These are phyloP conservation scores for Trifolium fragiferum DNA, from an alignment of 306 rosid species.

Conservation along the genomic window DNA sequence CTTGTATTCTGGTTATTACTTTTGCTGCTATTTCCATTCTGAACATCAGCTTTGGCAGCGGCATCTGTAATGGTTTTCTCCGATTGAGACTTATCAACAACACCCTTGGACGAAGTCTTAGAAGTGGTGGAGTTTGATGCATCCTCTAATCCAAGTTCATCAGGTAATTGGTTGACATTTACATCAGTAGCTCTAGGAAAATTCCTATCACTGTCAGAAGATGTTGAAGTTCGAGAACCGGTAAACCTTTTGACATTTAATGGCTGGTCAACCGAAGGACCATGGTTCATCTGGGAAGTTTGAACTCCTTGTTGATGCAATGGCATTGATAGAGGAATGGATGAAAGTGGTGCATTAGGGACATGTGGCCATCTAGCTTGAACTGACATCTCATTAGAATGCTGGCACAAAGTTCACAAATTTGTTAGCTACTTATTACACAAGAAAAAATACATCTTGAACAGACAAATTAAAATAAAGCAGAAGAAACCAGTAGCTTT, in stretches of 20 bases:
- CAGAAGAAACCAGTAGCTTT: neutral
- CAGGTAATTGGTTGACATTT: constrained; percentile 69
- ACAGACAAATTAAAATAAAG: constrained; percentile 17
- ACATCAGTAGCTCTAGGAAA: constrained; percentile 64
- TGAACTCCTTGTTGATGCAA: constrained; percentile 65
- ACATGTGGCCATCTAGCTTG: constrained; percentile 85
- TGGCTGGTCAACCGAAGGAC: constrained; percentile 64
- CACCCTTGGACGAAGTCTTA: constrained; percentile 49
- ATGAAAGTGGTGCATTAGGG: constrained; percentile 65
- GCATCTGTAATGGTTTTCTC: constrained; percentile 46
- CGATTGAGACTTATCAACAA: constrained; percentile 50
- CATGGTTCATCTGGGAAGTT: constrained; percentile 65
- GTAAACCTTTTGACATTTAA: constrained; percentile 60
- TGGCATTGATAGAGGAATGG: constrained; percentile 76
- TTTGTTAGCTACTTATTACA: constrained; percentile 29
- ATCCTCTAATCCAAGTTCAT: constrained; percentile 75
- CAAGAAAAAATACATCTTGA: neutral
- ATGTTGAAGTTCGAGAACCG: constrained; percentile 54
- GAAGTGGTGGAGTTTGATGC: constrained; percentile 55
- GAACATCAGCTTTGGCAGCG: constrained; percentile 57
- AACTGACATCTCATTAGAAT: constrained; percentile 79
- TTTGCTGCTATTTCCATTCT: constrained; percentile 47
- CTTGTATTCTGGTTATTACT: constrained; percentile 55
- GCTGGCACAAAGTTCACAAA: constrained; percentile 55
- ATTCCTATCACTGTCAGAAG: constrained; percentile 63